phyloP scores from a whole-genome alignment of 176 grass and related monocot genomes.

The Triticum monococcum region DNA sequence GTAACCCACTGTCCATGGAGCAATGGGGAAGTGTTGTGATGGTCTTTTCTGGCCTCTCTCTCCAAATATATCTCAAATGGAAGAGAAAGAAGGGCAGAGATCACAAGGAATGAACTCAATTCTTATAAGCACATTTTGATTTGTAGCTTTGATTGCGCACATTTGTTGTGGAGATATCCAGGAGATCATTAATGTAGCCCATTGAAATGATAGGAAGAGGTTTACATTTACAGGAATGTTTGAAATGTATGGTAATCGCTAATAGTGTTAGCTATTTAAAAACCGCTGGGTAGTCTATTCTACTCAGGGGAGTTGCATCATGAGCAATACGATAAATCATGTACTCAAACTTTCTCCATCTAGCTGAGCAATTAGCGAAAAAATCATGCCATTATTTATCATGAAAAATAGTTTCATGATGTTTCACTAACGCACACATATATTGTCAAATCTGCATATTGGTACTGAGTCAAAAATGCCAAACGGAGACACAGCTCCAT shows the following conservation, averaged over 20 bases:
- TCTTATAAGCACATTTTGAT: neutral
- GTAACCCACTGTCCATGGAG: constrained; percentile 68
- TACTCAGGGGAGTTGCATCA: neutral
- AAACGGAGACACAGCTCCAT: no score
- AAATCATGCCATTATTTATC: no score
- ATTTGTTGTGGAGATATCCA: constrained; percentile 12
- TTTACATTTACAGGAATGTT: neutral
- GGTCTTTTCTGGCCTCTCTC: constrained; percentile 61
- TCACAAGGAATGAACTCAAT: constrained; percentile 41
- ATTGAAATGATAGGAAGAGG: constrained; percentile 15
- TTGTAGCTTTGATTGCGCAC: constrained; percentile 26
- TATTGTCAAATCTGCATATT: neutral
- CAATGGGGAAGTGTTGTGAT: constrained; percentile 81
- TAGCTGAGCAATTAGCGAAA: neutral
- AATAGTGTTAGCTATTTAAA: no score
- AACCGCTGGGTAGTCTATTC: neutral
- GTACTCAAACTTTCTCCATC: neutral
- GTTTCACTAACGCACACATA: neutral
- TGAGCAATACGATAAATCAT: no score
- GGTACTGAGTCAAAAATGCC: no score
- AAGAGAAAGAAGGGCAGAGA: constrained; percentile 67
- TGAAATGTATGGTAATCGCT: neutral
- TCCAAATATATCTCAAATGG: constrained; percentile 85
- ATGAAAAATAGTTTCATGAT: neutral
- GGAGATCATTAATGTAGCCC: constrained; percentile 17